Conservation (phyloP, 2,329 filamentous ascomycete genomes). For the Dactylellina cionopaga region DNA sequence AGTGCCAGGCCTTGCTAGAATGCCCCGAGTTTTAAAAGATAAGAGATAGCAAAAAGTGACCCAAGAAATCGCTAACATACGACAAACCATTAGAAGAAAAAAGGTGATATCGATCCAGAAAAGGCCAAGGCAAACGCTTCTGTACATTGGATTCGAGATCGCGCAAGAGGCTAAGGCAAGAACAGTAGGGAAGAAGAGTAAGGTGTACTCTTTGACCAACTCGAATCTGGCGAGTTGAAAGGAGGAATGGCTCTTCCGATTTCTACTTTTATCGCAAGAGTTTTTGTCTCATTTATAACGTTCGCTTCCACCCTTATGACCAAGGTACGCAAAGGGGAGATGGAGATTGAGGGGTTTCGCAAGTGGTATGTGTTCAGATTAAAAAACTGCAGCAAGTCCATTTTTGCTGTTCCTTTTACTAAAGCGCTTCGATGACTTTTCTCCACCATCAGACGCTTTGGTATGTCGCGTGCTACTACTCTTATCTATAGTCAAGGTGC, state of each 20-base stretch:
- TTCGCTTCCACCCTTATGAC: too few species aligned
- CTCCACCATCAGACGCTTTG: slow-evolving; percentile 63
- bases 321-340: background rate
- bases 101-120: background rate
- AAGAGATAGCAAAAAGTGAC: slow-evolving; percentile 10
- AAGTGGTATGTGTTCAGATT: background rate
- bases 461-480: slow-evolving; percentile 66
- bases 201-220: too few species aligned
- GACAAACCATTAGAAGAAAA: slow-evolving; percentile 7
- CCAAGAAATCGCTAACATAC: slow-evolving; percentile 46
- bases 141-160: slow-evolving; percentile 35
- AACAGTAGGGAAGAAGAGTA: background rate
- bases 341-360: slow-evolving; percentile 53
- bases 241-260: too few species aligned
- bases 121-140: slow-evolving; percentile 39
- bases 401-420: slow-evolving; percentile 94
- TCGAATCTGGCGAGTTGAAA: too few species aligned
- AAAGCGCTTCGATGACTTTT: slow-evolving; percentile 70
- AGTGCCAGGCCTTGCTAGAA: background rate
- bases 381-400: slow-evolving; percentile 90
- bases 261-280: too few species aligned
- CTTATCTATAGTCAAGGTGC: slow-evolving; percentile 65
- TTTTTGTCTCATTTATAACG: too few species aligned
- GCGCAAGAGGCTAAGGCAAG: slow-evolving; percentile 2
- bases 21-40: slow-evolving; percentile 1